Percentiles rank a stretch among this genome's conserved stretches.
Evolutionary conservation across 2,329 filamentous ascomycete species (phyloP).

Genomic region (Botrytis galanthina): DNA sequence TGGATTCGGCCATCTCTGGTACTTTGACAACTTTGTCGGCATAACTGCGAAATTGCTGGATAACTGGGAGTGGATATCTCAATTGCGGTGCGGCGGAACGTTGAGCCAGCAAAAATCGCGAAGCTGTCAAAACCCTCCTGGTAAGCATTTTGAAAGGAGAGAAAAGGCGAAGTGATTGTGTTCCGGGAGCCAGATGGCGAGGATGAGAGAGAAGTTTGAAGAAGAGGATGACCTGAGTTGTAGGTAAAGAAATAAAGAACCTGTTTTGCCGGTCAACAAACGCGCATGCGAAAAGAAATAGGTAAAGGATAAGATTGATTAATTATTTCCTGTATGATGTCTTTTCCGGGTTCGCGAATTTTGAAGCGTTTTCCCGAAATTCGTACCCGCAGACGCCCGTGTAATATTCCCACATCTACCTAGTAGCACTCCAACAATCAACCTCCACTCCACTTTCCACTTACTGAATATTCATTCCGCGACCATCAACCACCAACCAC

Average conservation of each 20-base stretch:
- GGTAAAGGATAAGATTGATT: constrained; percentile 8
- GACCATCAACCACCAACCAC: not conserved
- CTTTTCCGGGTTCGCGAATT: constrained; percentile 22
- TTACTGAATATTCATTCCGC: constrained; percentile 14
- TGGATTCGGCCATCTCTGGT: constrained; percentile 97
- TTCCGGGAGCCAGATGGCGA: constrained; percentile 26
- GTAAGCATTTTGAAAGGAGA: constrained; percentile 35
- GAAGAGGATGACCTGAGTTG: constrained; percentile 7
- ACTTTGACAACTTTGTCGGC: constrained; percentile 90
- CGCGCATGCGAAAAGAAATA: constrained; percentile 17
- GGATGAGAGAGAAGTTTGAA: constrained; percentile 20
- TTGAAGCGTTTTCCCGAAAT: constrained; percentile 14
- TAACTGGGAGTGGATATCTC: constrained; percentile 45
- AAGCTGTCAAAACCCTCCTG: constrained; percentile 36
- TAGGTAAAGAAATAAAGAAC: not conserved
- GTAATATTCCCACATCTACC: constrained; percentile 14
- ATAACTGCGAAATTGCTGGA: constrained; percentile 58
- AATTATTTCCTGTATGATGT: constrained; percentile 13
- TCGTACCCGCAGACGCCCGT: constrained; percentile 13
- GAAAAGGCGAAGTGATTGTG: constrained; percentile 22
- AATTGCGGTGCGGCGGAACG: constrained; percentile 31
- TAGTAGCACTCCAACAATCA: constrained; percentile 6
- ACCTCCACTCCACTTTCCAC: constrained; percentile 21
- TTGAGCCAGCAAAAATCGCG: constrained; percentile 36
- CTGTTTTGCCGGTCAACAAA: constrained; percentile 3